A percentile compares a stretch with the other conserved stretches of the same genome.
phyloP scores from a whole-genome alignment of 2,329 filamentous ascomycete species.

The Alternaria sp. region DNA sequence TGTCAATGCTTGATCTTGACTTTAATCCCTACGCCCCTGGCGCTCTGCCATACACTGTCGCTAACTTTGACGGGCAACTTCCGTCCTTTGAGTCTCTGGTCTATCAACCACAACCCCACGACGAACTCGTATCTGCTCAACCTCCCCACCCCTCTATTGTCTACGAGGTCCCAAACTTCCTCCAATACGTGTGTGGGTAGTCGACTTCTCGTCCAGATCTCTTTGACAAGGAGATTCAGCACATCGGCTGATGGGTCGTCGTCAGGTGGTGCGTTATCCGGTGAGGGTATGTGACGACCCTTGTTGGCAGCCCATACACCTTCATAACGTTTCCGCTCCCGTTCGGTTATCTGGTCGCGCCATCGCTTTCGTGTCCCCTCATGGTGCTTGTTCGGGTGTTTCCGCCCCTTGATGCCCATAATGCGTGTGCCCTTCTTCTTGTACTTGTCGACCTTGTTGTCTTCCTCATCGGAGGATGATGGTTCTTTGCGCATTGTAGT shows the following conservation, averaged over 20 bases:
- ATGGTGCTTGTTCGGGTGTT: slow-evolving; percentile 74
- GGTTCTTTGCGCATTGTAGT: slow-evolving; percentile 68
- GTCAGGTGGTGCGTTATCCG: slow-evolving; percentile 10
- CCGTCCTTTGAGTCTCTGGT: slow-evolving; percentile 78
- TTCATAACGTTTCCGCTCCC: slow-evolving; percentile 81
- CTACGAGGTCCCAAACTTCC: slow-evolving; percentile 79
- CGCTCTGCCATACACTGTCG: slow-evolving; percentile 79
- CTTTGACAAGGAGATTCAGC: slow-evolving; percentile 70
- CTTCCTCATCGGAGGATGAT: slow-evolving; percentile 54
- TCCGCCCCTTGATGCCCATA: slow-evolving; percentile 49
- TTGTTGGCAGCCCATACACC: slow-evolving; percentile 85
- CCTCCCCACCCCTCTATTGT: slow-evolving; percentile 60
- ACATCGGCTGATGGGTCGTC: slow-evolving; percentile 59
- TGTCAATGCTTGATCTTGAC: slow-evolving; percentile 34
- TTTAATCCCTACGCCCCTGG: slow-evolving; percentile 53
- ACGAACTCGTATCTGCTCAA: slow-evolving; percentile 76
- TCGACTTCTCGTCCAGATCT: slow-evolving; percentile 77
- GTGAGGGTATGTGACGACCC: slow-evolving; percentile 55
- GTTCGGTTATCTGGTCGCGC: slow-evolving; percentile 74
- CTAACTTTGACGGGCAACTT: slow-evolving; percentile 76
- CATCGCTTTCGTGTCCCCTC: slow-evolving; percentile 78
- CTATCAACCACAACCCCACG: slow-evolving; percentile 81
- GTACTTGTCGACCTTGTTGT: slow-evolving; percentile 60
- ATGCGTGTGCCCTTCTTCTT: slow-evolving; percentile 64
- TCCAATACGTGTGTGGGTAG: slow-evolving; percentile 71